These are phyloP conservation scores for Oldenlandia corymbosa DNA, from an alignment of 257 asterid species.

Conservation along the genomic window DNA sequence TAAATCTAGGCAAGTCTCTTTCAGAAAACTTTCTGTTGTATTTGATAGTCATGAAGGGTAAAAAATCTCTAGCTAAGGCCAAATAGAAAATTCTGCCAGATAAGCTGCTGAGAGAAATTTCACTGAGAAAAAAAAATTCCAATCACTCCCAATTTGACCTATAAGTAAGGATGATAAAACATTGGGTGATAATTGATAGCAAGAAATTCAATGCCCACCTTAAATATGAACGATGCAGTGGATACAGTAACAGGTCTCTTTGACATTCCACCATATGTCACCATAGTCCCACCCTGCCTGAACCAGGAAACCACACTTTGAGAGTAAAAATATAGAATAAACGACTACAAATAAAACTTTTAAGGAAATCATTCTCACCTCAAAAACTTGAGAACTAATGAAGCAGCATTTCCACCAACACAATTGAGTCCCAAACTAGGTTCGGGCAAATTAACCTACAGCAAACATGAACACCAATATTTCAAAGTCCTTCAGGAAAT, in stretches of 20 bases:
- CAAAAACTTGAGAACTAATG: constrained; percentile 74
- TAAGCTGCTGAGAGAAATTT: not conserved
- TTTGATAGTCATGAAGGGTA: not conserved
- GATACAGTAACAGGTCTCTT: constrained; percentile 81
- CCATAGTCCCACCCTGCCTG: constrained; percentile 96
- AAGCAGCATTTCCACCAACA: constrained; percentile 94
- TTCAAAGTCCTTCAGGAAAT: not conserved
- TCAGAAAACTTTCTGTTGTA: not conserved
- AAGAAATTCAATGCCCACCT: constrained; percentile 36
- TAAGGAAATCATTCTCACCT: constrained; percentile 46
- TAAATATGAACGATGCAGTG: constrained; percentile 82
- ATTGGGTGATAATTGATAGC: not conserved
- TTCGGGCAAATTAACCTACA: constrained; percentile 69
- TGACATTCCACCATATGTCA: constrained; percentile 98
- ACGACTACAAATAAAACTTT: not conserved
- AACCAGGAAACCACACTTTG: constrained; percentile 17
- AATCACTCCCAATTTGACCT: not conserved
- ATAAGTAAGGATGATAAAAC: constrained; percentile 6
- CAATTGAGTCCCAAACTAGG: constrained; percentile 88
- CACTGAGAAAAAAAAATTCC: not conserved
- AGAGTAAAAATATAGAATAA: constrained; percentile 1
- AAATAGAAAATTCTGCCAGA: not conserved
- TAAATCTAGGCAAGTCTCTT: not conserved
- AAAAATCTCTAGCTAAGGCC: not conserved
- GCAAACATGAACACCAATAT: constrained; percentile 9